Evolutionary conservation across 495 filamentous ascomycete genomes (phyloP), one percentile per base, ranked within the genome.

Genomic region (Apiosordaria backusii): DNA sequence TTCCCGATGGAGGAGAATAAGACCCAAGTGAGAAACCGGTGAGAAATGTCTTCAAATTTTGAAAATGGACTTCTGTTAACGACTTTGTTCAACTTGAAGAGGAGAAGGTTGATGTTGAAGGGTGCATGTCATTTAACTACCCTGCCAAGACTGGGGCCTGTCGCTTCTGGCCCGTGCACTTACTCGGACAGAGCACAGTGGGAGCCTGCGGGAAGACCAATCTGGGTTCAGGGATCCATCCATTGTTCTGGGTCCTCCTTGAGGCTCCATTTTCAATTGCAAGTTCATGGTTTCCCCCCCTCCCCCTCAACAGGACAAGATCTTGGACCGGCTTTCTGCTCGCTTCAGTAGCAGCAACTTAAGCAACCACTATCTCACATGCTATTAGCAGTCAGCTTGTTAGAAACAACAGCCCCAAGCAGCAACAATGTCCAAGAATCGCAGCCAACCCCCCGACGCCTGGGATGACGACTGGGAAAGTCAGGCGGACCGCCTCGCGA

Each of bases 401-500:
- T 4, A 4, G 4, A 53, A 53, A 53, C 13, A 4, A 53, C 50
- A 53, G 4, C 3, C 50, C 19, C 27, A 29, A 29, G 3, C 35
- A 45, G 16, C 19, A 55, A 35, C 35, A 6, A 55, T 55, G 22
- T 55, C n/a, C 52, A 23, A 55, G 21, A 59, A 25, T 22, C 16
- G 25, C 4, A 59, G 5, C 57, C 21, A 7, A 10, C 22, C 87
- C 64, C 88, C 91, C 29, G 87, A 96, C 74, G 92, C 91, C 57
- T 97, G 93, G 93, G 93, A 83, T 64, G 92, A 94, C 68, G 91
- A 97, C 71, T 97, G 92, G 92, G 90, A 93, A 74, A 79, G 78
- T 4, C 82, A 90, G 73, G 91, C 90, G 50, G 91, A 96, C 73
- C 72, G 76, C 55, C 71, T 70, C 60, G 69, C 78, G 23, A 75